phyloP scores from a whole-genome alignment of 225 moss, liverwort and hornwort species.

The Bryum argenteum region DNA sequence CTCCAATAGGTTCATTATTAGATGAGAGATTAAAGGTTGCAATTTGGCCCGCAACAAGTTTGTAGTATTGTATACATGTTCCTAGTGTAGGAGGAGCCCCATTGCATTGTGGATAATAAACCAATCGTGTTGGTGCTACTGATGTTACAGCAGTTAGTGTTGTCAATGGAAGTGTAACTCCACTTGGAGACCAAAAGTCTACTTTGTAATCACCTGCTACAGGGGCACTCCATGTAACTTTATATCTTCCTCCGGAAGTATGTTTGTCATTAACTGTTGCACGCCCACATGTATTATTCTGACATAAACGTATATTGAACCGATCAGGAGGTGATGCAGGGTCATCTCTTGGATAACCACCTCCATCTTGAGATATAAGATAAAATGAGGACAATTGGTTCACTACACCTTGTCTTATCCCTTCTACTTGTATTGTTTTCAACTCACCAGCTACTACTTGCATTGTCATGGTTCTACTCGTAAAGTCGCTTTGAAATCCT shows the following conservation, averaged over 20 bases:
- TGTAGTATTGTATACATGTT: slow-evolving; percentile 41
- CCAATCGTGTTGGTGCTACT: not conserved
- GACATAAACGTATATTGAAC: slow-evolving; percentile 20
- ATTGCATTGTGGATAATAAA: slow-evolving; percentile 46
- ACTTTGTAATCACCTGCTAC: slow-evolving; percentile 27
- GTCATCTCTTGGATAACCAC: slow-evolving; percentile 31
- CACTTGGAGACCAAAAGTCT: slow-evolving; percentile 38
- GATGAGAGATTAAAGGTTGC: slow-evolving; percentile 38
- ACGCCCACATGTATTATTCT: slow-evolving; percentile 30
- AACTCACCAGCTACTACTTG: slow-evolving; percentile 38
- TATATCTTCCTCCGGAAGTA: slow-evolving; percentile 38
- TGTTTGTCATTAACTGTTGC: slow-evolving; percentile 46
- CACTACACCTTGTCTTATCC: slow-evolving; percentile 26
- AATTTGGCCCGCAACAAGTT: slow-evolving; percentile 26
- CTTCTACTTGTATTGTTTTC: slow-evolving; percentile 27
- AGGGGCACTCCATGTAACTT: slow-evolving; percentile 39
- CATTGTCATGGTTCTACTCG: slow-evolving; percentile 22
- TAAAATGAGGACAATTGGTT: slow-evolving; percentile 40
- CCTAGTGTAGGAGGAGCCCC: slow-evolving; percentile 38
- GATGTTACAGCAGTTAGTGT: slow-evolving; percentile 28
- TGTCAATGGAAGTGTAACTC: slow-evolving; percentile 30
- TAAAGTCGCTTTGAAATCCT: slow-evolving; percentile 32
- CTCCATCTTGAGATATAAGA: slow-evolving; percentile 30
- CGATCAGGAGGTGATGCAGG: slow-evolving; percentile 25
- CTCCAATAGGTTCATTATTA: slow-evolving; percentile 35